Evolutionary conservation across 148 eudicot species (phyloP).

Genomic region (Talinum fruticosum): DNA sequence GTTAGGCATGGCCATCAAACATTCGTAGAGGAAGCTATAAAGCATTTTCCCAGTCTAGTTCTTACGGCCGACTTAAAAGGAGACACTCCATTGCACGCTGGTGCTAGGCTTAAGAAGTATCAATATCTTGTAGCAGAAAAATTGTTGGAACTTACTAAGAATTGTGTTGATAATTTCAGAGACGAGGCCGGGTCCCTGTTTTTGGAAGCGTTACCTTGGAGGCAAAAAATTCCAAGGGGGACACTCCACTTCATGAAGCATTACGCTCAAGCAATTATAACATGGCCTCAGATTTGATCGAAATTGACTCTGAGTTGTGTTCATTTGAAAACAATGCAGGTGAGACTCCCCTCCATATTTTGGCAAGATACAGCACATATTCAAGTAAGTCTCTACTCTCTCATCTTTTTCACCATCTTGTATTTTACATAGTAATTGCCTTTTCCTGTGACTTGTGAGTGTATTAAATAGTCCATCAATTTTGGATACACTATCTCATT

Average conservation of each 20-base stretch:
- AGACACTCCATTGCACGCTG: background rate
- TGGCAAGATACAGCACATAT: background rate
- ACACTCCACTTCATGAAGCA: background rate
- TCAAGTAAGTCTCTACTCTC: background rate
- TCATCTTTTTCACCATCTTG: no score
- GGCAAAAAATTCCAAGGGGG: background rate
- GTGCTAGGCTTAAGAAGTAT: background rate
- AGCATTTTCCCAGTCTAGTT: background rate
- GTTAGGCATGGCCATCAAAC: no score
- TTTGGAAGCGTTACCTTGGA: no score
- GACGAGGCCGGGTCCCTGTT: no score
- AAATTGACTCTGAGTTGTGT: background rate
- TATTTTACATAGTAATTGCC: no score
- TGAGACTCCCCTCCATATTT: background rate
- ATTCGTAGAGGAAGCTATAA: no score
- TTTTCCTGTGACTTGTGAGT: no score
- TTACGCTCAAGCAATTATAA: background rate
- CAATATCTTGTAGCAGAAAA: background rate
- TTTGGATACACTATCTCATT: no score
- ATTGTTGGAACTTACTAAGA: background rate
- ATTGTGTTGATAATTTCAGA: no score
- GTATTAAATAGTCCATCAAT: no score
- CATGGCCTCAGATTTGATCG: background rate
- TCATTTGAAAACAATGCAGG: background rate
- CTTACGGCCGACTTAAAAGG: background rate